Percentiles rank a stretch among this genome's conserved stretches.
phyloP scores from a whole-genome alignment of 1,284 basidiomycete genomes.

The Cryptococcus sp. region DNA sequence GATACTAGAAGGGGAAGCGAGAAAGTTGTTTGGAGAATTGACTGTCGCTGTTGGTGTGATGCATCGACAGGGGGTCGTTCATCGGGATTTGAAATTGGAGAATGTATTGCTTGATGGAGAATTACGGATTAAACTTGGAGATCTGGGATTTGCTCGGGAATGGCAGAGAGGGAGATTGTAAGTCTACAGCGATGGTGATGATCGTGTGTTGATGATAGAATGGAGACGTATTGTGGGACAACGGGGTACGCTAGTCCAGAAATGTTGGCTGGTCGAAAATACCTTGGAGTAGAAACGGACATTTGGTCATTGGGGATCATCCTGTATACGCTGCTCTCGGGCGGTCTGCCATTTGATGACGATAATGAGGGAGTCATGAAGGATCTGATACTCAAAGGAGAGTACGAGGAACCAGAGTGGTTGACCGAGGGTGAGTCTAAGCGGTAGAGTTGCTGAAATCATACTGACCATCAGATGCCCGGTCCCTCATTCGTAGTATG shows the following conservation, averaged over 20 bases:
- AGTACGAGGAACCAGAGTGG: constrained; percentile 89
- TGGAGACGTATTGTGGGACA: constrained; percentile 97
- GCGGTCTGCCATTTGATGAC: constrained; percentile 94
- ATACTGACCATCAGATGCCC: constrained; percentile 60
- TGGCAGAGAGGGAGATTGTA: constrained; percentile 70
- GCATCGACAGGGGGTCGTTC: constrained; percentile 82
- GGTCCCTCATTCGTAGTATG: constrained; percentile 71
- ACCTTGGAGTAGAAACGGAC: constrained; percentile 89
- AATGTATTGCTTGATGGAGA: constrained; percentile 87
- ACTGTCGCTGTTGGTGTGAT: constrained; percentile 91
- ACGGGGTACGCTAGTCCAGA: constrained; percentile 91
- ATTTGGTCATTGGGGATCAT: constrained; percentile 97
- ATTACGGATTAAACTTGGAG: constrained; percentile 83
- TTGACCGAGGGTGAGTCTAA: constrained; percentile 64
- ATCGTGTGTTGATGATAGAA: constrained; percentile 32
- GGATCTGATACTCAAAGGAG: constrained; percentile 76
- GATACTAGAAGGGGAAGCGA: constrained; percentile 74
- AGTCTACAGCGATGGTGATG: constrained; percentile 13
- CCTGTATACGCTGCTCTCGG: constrained; percentile 87
- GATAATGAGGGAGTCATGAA: constrained; percentile 91
- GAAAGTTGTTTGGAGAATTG: constrained; percentile 86
- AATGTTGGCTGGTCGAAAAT: constrained; percentile 84
- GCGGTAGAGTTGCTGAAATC: background rate
- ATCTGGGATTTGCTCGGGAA: constrained; percentile 95
- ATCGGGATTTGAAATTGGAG: constrained; percentile 93